Conservation (phyloP, 371 early-diverging fungal species). For the Saksenaea vasiformis region DNA sequence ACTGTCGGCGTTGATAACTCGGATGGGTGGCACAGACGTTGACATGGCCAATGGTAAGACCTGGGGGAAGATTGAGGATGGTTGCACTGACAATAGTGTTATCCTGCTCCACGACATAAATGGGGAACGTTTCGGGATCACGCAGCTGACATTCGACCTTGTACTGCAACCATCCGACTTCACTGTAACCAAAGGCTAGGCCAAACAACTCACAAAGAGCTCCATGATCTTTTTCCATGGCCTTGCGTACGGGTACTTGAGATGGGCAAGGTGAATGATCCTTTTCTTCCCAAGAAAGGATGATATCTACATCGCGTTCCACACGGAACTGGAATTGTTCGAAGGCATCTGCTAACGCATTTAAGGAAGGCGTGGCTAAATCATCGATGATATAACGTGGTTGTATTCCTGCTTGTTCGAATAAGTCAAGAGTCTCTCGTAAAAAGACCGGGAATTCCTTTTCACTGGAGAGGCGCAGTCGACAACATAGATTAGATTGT, state of each 20-base stretch:
- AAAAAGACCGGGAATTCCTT: not conserved
- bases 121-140: not conserved
- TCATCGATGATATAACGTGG: conserved; percentile 11
- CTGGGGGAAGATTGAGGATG: conserved; percentile 4
- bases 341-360: not conserved
- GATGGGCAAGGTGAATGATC: not conserved
- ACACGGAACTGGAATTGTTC: not conserved
- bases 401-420: not conserved
- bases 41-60: conserved; percentile 14
- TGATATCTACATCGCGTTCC: conserved; percentile 11
- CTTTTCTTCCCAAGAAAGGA: conserved; percentile 4
- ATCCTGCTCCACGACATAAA: conserved; percentile 5
- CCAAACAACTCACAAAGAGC: conserved; percentile 1
- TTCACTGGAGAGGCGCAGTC: not conserved
- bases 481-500: conserved; percentile 14
- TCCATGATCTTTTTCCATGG: not conserved
- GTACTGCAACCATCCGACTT: conserved; percentile 6
- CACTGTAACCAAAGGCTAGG: conserved; percentile 3
- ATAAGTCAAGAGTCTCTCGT: not conserved
- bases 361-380: conserved; percentile 3
- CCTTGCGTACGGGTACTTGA: not conserved
- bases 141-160: conserved; percentile 7
- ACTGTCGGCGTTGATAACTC: conserved; percentile 2
- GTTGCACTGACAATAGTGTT: not conserved
- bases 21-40: conserved; percentile 13